Base-by-base conservation (phyloP, 768 basidiomycete genomes). In the Kockovaella imperatae region DNA sequence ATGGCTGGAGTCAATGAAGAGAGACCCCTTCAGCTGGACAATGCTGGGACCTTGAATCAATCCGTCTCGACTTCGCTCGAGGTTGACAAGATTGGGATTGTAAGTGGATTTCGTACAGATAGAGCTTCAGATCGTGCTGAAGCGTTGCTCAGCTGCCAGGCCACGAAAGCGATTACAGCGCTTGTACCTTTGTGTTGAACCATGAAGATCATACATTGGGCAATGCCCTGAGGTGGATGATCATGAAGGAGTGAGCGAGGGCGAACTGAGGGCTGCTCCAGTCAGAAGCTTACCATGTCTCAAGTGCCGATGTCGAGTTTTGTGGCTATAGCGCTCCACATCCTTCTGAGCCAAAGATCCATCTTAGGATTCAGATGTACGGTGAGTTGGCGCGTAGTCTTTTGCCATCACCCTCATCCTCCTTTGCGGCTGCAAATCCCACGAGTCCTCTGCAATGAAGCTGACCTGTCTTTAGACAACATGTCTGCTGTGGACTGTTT, bases 241-340 rank as follows among this genome's bases (percentile, higher is more conserved):
- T 97, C 50, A 97, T 97, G 93, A 95, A 96, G 75, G 93, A 99
- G 95, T 97, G 59, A 47, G 83, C n/a, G n/a, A n/a, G n/a, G n/a
- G n/a, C n/a, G n/a, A n/a, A n/a, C n/a, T n/a, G n/a, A n/a, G n/a
- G n/a, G n/a, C n/a, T 62, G 20, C 15, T 2, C 1, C 18, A 39
- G 29, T 7, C 6, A 14, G 14, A 10, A 5, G n/a, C 10, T 25
- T 4, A 32, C 10, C 17, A 18, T 17, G 5, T 34, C 49, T 49
- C 21, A 15, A 96, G 93, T 68, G 87, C 93, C 5, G 89, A 87
- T 59, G 93, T 96, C 31, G 89, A 95, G 73, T 96, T 97, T 67
- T 97, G 95, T 68, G 95, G 95, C 25, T 97, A 97, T 77, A 87
- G 86, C 60, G 84, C 79, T 28, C 95, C 95, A 2, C 95, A 97